Evolutionary conservation across 2,329 filamentous ascomycete genomes (phyloP), one percentile per base, ranked within the genome.

Genomic region (Aspergillus novofumigatus): DNA sequence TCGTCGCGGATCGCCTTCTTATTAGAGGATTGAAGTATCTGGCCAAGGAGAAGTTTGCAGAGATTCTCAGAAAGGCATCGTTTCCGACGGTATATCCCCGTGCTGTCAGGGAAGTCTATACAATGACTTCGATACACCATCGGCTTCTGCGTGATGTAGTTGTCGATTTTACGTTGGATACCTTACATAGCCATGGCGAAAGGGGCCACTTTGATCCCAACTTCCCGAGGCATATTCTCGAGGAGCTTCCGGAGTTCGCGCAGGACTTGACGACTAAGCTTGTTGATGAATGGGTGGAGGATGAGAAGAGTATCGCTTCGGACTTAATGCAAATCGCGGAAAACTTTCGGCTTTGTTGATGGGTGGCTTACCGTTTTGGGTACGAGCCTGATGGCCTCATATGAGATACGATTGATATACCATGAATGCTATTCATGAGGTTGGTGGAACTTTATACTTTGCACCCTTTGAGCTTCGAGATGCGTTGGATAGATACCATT

Each of bases 191-290:
- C 23, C 20, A 47, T 11, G 21, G 20, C 26, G 64, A 55, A 14
- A 51, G 49, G 45, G 65, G 66, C 14, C 29, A 38, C 49, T 35
- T 38, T 1, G 69, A 67, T 17, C 65, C 60, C 8, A 72, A 58
- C 49, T 71, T 68, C 10, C 58, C 60, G 1, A 68, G 69, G 21
- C 44, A 47, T 47, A 47, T 47, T 23, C 44, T 47, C 2, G 44
- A 47, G 23, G 44, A 47, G 10, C 1, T 47, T 7, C 44, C 21
- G 1, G 44, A 47, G 44, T 47, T 26, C 2, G 14, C 67, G 65
- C 21, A 77, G 63, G 51, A 47, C 10, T 70, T 72, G 8, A 68
- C 69, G 52, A 17, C 44, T 14, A 47, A 47, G 21, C 44, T 47
- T 11, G 44, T 47, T 7, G 44, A 26, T 17, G 44, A 47, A 4